phyloP scores from a whole-genome alignment of 2,329 filamentous ascomycete species.

The Cercospora zeina region DNA sequence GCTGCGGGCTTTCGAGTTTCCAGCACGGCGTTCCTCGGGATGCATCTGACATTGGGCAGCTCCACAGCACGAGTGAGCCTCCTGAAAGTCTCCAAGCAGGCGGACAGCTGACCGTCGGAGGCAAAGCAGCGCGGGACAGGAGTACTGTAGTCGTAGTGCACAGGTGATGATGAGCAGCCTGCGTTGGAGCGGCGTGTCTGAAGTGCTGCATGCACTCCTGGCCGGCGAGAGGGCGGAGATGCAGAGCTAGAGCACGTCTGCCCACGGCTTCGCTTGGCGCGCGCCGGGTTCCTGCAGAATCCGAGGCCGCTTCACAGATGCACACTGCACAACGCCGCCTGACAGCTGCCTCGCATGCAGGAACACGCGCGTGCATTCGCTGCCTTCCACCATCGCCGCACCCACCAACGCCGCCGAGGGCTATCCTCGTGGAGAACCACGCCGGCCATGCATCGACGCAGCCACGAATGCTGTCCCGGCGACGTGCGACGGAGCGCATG shows the following conservation, averaged over 20 bases:
- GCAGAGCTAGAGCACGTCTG: conserved; percentile 9
- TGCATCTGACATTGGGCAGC: conserved; percentile 3
- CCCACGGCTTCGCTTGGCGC: conserved; percentile 2
- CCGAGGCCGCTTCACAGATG: conserved; percentile 1
- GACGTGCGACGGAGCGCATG: not conserved
- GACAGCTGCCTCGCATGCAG: conserved; percentile 1
- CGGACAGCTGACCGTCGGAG: not conserved
- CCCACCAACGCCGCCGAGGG: not conserved
- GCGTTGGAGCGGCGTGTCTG: conserved; percentile 5
- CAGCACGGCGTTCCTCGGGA: conserved; percentile 3
- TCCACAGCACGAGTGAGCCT: conserved; percentile 1
- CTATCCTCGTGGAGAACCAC: not conserved
- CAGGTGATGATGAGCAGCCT: not conserved
- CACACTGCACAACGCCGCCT: conserved; percentile 3
- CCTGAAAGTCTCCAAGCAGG: not conserved
- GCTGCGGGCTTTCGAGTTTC: not conserved
- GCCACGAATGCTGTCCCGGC: not conserved
- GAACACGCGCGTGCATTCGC: conserved; percentile 2
- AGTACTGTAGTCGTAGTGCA: not conserved
- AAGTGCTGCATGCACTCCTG: conserved; percentile 19
- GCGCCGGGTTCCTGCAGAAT: conserved; percentile 14
- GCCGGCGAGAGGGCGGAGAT: conserved; percentile 8
- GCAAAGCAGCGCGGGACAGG: not conserved
- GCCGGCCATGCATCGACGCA: not conserved
- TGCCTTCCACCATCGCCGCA: not conserved